Conservation (phyloP, 1,139 yeast species). For the Hyphopichia khmerensis region DNA sequence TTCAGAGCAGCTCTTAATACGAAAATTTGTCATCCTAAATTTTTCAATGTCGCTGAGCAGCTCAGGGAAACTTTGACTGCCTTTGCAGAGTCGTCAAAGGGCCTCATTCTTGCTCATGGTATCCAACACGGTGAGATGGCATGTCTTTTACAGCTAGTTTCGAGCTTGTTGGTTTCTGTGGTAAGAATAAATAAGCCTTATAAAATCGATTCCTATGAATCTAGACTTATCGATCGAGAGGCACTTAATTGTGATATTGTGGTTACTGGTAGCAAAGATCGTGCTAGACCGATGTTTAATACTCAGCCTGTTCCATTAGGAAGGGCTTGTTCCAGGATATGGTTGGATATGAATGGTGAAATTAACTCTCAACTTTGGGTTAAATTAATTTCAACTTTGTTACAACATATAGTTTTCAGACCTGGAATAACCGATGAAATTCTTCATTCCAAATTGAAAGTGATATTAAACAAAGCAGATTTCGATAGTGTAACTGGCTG, state of each 20-base stretch:
- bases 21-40: slow-evolving; percentile 34
- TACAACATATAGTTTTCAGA: slow-evolving; percentile 53
- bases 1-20: slow-evolving; percentile 42
- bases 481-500: slow-evolving; percentile 52
- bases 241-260: slow-evolving; percentile 64
- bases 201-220: slow-evolving; percentile 55
- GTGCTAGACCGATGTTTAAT: slow-evolving; percentile 4
- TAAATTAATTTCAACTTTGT: slow-evolving; percentile 46
- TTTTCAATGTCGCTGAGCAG: slow-evolving; percentile 45
- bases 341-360: slow-evolving; percentile 69
- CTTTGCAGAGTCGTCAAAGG: slow-evolving; percentile 43
- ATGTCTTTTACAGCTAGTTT: slow-evolving; percentile 47
- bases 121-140: slow-evolving; percentile 61
- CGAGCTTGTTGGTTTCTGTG: slow-evolving; percentile 34
- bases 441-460: slow-evolving; percentile 34
- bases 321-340: slow-evolving; percentile 62
- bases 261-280: slow-evolving; percentile 12
- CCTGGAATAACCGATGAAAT: slow-evolving; percentile 59
- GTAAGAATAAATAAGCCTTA: slow-evolving; percentile 55
- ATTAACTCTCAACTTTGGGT: slow-evolving; percentile 63
- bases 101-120: slow-evolving; percentile 56
- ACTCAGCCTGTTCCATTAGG: slow-evolving; percentile 52
- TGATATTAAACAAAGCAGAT: slow-evolving; percentile 51
- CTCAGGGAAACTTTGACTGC: slow-evolving; percentile 42
- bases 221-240: slow-evolving; percentile 60